Base-by-base conservation (phyloP, 2,329 filamentous ascomycete species). In the Fusarium sp. region DNA sequence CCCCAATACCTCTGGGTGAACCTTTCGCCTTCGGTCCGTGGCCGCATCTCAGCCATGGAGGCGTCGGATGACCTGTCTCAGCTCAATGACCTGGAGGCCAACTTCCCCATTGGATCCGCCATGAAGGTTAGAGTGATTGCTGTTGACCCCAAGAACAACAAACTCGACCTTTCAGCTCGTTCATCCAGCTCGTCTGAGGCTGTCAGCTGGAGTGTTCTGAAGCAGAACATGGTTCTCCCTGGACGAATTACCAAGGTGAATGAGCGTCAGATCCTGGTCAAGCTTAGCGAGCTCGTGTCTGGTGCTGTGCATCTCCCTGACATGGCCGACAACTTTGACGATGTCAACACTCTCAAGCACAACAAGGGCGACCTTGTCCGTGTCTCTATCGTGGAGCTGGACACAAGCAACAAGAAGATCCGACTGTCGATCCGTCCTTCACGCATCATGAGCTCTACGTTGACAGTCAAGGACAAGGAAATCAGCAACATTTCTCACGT, bases 61-160 rank as follows among this genome's bases (percentile, higher is more conserved):
- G 90, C 97, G 10, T 95, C 95, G 0, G 94, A 98, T 78, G 95
- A 98, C 81, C 85, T 97, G 56, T 93, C 95, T 9, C 88, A 94
- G 64, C 86, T 98, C 38, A 90, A 92, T 35, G 90, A 98, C 77
- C 85, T 98, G 4, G 88, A 91, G 57, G 88, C 90, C 72, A 94
- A 94, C 82, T 98, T 97, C 82, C 96, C 97, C 0, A 83, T 98
- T 42, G 97, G 97, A n/a, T 97, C 93, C 54, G 97, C 95, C 6
- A 84, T 99, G 52, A 93, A 91, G 80, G 94, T 95, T 13, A 91
- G 91, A 29, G 95, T 98, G 22, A 91, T 93, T 64, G 87, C 88
- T 4, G 90, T 98, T 5, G 92, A 98, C 80, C 82, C 88, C 35
- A 87, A 90, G 33, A 93, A 93, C 77, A 93, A 92, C 66, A 93